phyloP scores from a whole-genome alignment of 352 stramenopile species.

The Bremia lactucae region DNA sequence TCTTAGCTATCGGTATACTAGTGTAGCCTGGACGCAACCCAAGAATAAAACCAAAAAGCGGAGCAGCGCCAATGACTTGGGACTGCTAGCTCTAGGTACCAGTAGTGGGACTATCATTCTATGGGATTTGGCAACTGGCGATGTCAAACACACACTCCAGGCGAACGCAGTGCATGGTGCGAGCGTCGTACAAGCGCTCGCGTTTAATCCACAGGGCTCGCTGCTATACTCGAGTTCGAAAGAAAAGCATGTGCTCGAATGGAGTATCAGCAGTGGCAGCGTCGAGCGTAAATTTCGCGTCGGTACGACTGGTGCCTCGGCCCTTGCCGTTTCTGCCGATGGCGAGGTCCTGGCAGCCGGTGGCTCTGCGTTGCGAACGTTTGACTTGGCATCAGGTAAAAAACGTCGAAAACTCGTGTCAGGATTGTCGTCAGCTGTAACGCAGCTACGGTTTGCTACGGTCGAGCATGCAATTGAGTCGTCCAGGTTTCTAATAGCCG shows the following conservation, averaged over 20 bases:
- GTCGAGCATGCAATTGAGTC: slow-evolving; percentile 16
- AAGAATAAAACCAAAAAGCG: slow-evolving; percentile 35
- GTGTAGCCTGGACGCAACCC: slow-evolving; percentile 48
- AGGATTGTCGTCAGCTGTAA: slow-evolving; percentile 59
- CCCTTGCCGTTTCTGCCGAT: slow-evolving; percentile 49
- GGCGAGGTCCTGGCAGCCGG: slow-evolving; percentile 58
- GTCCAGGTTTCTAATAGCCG: slow-evolving; percentile 60
- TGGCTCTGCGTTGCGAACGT: slow-evolving; percentile 53
- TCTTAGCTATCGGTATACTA: slow-evolving; percentile 76
- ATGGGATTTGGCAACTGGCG: slow-evolving; percentile 60
- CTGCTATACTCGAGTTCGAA: slow-evolving; percentile 56
- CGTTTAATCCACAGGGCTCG: slow-evolving; percentile 60
- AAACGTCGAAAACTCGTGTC: slow-evolving; percentile 68
- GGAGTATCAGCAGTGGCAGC: slow-evolving; percentile 41
- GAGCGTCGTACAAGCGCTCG: slow-evolving; percentile 47
- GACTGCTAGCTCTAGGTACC: slow-evolving; percentile 61
- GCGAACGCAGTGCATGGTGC: slow-evolving; percentile 30
- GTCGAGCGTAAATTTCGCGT: slow-evolving; percentile 62
- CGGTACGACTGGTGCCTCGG: slow-evolving; percentile 41
- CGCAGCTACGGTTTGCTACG: slow-evolving; percentile 53
- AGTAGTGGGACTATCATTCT: slow-evolving; percentile 54
- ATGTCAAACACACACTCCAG: slow-evolving; percentile 51
- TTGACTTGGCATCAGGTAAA: slow-evolving; percentile 69
- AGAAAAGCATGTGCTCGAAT: slow-evolving; percentile 76
- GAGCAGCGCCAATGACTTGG: slow-evolving; percentile 25